Percentiles rank a stretch among this genome's conserved stretches.
These are phyloP conservation scores for Colletotrichum sublineola DNA, from an alignment of 2,329 filamentous ascomycete genomes.

Conservation along the genomic window DNA sequence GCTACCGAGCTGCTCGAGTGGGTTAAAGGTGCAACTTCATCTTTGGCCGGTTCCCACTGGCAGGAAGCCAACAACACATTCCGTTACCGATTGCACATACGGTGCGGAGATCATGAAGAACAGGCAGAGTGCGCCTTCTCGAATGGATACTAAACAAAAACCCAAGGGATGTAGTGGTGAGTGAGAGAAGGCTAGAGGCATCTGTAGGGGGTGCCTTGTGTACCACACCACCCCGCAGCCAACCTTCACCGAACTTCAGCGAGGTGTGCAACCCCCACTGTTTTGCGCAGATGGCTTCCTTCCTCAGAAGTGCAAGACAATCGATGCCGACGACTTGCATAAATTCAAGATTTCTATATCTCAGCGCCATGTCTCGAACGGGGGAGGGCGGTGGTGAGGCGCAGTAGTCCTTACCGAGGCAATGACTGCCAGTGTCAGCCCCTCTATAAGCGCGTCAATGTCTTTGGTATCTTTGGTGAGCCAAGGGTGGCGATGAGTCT, in stretches of 20 bases:
- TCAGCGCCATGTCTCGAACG: slow-evolving; percentile 20
- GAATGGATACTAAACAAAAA: not conserved
- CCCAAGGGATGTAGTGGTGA: slow-evolving; percentile 2
- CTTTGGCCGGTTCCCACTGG: not conserved
- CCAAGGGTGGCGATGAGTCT: not conserved
- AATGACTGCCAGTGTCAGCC: not conserved
- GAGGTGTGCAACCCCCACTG: slow-evolving; percentile 15
- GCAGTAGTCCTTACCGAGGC: not conserved
- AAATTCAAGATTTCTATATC: not conserved
- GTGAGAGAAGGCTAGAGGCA: not conserved
- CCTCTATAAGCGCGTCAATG: not conserved
- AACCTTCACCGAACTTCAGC: slow-evolving; percentile 21
- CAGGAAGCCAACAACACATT: not conserved
- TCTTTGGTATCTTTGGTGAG: not conserved
- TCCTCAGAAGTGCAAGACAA: slow-evolving; percentile 4
- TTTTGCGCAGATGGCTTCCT: not conserved
- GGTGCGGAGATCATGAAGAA: not conserved
- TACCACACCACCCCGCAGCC: slow-evolving; percentile 10
- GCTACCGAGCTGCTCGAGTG: not conserved
- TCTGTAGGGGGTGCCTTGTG: slow-evolving; percentile 14
- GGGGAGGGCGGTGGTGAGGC: not conserved
- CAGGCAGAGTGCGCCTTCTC: slow-evolving; percentile 10
- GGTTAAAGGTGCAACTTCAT: slow-evolving; percentile 11
- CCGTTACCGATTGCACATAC: not conserved
- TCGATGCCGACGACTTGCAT: not conserved